phyloP scores from a whole-genome alignment of 2,329 filamentous ascomycete genomes.

The Sphaerulina musiva region DNA sequence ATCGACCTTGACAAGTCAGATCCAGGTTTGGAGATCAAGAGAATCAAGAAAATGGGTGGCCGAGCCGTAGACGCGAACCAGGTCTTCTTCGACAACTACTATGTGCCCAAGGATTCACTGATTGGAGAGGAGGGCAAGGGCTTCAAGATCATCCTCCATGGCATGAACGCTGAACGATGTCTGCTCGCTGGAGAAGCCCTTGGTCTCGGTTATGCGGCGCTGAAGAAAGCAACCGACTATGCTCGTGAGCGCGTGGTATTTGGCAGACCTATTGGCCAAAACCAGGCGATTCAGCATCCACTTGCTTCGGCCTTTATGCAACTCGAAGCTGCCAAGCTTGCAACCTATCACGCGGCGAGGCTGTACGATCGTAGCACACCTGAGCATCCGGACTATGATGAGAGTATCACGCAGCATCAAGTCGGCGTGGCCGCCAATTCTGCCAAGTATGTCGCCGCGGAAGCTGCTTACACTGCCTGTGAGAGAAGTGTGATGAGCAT shows the following conservation, averaged over 20 bases:
- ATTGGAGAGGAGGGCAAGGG: constrained; percentile 69
- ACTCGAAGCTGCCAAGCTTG: constrained; percentile 55
- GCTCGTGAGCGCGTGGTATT: constrained; percentile 49
- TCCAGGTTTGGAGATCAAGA: constrained; percentile 59
- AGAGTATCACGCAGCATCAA: constrained; percentile 39
- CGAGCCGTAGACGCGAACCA: constrained; percentile 78
- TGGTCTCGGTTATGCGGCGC: constrained; percentile 67
- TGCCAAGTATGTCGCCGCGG: constrained; percentile 54
- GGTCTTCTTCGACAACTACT: constrained; percentile 78
- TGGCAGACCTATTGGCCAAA: constrained; percentile 52
- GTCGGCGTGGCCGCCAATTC: constrained; percentile 52
- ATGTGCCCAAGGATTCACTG: constrained; percentile 56
- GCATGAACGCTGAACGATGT: constrained; percentile 47
- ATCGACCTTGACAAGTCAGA: constrained; percentile 59
- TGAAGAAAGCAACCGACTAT: constrained; percentile 38
- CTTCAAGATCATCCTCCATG: constrained; percentile 59
- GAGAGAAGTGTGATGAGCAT: constrained; percentile 53
- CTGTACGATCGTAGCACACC: constrained; percentile 49
- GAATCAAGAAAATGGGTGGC: constrained; percentile 80
- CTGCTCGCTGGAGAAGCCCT: constrained; percentile 66
- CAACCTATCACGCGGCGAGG: constrained; percentile 55
- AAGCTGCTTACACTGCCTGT: constrained; percentile 55
- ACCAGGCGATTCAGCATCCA: constrained; percentile 55
- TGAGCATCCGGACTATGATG: constrained; percentile 30
- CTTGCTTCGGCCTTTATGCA: constrained; percentile 55